Base-by-base conservation (phyloP, 2,329 filamentous ascomycete species). In the Cladosporium velox region DNA sequence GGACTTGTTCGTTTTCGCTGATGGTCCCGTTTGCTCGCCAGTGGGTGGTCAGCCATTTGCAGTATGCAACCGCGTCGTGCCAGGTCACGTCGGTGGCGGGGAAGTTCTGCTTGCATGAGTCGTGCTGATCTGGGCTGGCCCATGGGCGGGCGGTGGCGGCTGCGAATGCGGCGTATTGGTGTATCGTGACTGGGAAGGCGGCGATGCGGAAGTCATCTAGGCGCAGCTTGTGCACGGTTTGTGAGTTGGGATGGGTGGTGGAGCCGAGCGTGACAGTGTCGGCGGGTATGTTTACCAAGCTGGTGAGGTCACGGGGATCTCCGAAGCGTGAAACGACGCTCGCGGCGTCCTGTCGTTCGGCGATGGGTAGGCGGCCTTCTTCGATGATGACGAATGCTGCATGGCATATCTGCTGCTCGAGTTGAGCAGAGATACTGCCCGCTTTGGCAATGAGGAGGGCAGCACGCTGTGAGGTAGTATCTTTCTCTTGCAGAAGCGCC, bases 221-320 rank as follows among this genome's bases (percentile, higher is more conserved):
- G 47, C 12, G n/a, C 7, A 51, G 5, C 8, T 51, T 26, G 47
- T 51, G 47, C n/a, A 18, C 11, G 21, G 24, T 21, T 26, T 26
- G n/a, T 14, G 47, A 51, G 47, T 51, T 51, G n/a, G 24, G 21
- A 12, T 51, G 47, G 21, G 47, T 51, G 47, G 26, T 51, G 47
- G 47, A 51, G 24, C 47, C 47, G 21, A 51, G 47, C 11, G n/a
- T 51, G 21, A 51, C 21, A 1, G 21, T 26, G 21, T 21, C 11
- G 21, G 47, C 47, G 1, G 47, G 47, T 2, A 51, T 12, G 24
- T 3, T 3, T 2, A 47, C 49, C 8, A 66, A 18, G 7, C 59
- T 26, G 38, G 34, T 24, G 49, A 66, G 41, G 38, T 64, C 65
- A 59, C 65, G 65, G 38, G 65, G 49, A 28, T 66, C 65, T 1